phyloP scores from a whole-genome alignment of 1,139 yeast genomes.

The Yamadazyma membranifaciens region DNA sequence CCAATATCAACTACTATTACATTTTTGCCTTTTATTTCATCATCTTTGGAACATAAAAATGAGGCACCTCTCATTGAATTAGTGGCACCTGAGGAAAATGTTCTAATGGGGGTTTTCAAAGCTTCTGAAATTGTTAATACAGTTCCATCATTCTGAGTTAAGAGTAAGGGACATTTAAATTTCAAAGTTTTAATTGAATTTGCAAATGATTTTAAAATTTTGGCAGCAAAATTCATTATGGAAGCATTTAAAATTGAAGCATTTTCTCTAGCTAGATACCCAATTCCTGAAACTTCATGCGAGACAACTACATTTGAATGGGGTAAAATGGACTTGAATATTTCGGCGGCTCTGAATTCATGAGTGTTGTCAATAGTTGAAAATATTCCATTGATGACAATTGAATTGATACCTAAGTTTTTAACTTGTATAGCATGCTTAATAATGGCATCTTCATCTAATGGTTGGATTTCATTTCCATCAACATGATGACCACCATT shows the following conservation, averaged over 20 bases:
- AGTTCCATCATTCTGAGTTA: constrained; percentile 46
- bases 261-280: constrained; percentile 41
- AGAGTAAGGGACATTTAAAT: constrained; percentile 32
- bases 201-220: constrained; percentile 32
- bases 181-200: constrained; percentile 27
- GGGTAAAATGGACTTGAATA: constrained; percentile 27
- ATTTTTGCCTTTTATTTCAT: constrained; percentile 20
- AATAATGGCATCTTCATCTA: constrained; percentile 29
- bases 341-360: constrained; percentile 27
- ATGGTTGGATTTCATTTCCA: constrained; percentile 27
- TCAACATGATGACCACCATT: constrained; percentile 42
- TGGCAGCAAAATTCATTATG: constrained; percentile 34
- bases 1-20: constrained; percentile 42
- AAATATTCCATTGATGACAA: constrained; percentile 39
- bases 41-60: constrained; percentile 29
- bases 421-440: constrained; percentile 26
- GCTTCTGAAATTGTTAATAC: constrained; percentile 35
- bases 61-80: constrained; percentile 49
- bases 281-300: constrained; percentile 36
- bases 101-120: constrained; percentile 32
- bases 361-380: constrained; percentile 34
- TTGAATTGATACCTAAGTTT: constrained; percentile 24
- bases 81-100: constrained; percentile 46
- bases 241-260: constrained; percentile 42
- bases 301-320: constrained; percentile 33